These are phyloP conservation scores for Cubamyces lactineus DNA, from an alignment of 768 basidiomycete species.

Conservation along the genomic window DNA sequence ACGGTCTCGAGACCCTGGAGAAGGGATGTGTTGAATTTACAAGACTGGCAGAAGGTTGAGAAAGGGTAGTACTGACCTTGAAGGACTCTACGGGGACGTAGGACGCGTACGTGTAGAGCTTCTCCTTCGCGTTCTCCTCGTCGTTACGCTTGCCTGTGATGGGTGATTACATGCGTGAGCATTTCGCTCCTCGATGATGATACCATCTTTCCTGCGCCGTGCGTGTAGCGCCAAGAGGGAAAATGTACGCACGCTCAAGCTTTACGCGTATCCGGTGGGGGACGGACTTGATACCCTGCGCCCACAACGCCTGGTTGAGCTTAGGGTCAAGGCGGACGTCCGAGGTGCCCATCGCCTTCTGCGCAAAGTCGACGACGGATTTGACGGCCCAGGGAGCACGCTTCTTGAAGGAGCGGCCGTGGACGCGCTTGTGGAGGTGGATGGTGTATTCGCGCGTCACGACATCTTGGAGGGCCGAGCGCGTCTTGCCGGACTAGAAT, in stretches of 20 bases:
- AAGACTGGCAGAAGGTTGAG: slow-evolving; percentile 8
- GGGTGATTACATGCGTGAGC: slow-evolving; percentile 9
- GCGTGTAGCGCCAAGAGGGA: not conserved
- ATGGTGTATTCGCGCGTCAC: slow-evolving; percentile 99
- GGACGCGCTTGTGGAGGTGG: slow-evolving; percentile 94
- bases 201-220: no score
- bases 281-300: slow-evolving; percentile 89
- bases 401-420: slow-evolving; percentile 95
- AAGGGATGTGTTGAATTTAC: slow-evolving; percentile 10
- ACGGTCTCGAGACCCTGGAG: slow-evolving; percentile 81
- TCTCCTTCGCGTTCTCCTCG: slow-evolving; percentile 98
- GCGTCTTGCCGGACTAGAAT: slow-evolving; percentile 80
- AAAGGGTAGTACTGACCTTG: slow-evolving; percentile 62
- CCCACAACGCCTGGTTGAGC: slow-evolving; percentile 96
- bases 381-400: slow-evolving; percentile 95
- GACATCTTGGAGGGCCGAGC: slow-evolving; percentile 97
- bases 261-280: slow-evolving; percentile 91
- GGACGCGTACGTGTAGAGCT: slow-evolving; percentile 90
- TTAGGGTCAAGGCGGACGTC: slow-evolving; percentile 95
- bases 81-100: slow-evolving; percentile 77
- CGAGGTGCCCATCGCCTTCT: slow-evolving; percentile 92
- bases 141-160: slow-evolving; percentile 92
- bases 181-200: not conserved
- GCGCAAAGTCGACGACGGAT: slow-evolving; percentile 89
- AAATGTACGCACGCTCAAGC: slow-evolving; percentile 79